Base-by-base conservation (phyloP, 306 rosid species). In the Dalbergia cultrata region DNA sequence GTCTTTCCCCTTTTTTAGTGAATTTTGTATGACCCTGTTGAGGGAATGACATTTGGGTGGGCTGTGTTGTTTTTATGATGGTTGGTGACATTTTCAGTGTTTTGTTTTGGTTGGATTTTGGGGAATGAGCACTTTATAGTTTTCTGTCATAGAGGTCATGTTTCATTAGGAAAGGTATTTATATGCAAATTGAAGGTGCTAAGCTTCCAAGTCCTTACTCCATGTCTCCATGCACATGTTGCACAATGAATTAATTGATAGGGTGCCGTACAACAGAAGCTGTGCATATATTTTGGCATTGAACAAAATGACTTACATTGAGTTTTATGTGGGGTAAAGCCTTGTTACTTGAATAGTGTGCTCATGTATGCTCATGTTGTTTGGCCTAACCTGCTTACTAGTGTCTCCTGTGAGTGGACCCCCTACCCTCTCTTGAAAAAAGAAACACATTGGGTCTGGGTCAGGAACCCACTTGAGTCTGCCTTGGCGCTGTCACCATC, bases 81-180 rank as follows among this genome's bases (percentile, higher is more conserved):
- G 35, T 41, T 41, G 4, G 68, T 68, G 47, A 26, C 54, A 34
- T 11, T 37, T 47, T 58, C 4, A 13, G 34, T 13, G 33, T 16
- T 47, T 7, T 68, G 4, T 57, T 17, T 19, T 8, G 9, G 33
- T 49, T 57, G 10, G 21, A 26, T 5, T 64, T 44, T 47, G 17
- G 7, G 39, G 22, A 68, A 33, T 47, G 57, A 12, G 13, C 17
- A 13, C 11, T 59, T 57, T 2, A 26, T 26, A 26, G 31, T 2
- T 26, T 26, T 26, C 31, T 26, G 3, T 26, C 31, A 26, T 26
- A 26, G 13, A 67, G 13, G 16, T 67, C 47, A 50, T 21, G 41
- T 82, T 60, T 60, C 39, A 58, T 74, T 41, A 8, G 13, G 56
- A 74, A 34, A 80, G 33, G 33, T 41, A 4, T 31, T n/a, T 61